Percentiles rank a stretch among this genome's conserved stretches.
phyloP scores from a whole-genome alignment of 768 basidiomycete species.

The Auricularia cornea region DNA sequence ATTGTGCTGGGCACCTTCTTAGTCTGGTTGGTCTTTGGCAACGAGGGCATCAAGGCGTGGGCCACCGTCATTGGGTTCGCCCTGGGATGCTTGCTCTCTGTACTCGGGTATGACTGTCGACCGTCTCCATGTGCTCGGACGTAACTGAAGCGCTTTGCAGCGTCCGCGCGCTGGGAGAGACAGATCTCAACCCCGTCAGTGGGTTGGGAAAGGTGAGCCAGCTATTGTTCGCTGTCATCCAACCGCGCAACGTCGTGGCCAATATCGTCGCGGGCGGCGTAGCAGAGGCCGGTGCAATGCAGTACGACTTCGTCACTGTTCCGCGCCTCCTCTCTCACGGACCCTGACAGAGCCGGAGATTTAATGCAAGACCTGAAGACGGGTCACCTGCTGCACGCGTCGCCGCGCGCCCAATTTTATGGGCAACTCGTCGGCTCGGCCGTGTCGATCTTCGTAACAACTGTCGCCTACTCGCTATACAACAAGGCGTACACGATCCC shows the following conservation, averaged over 20 bases:
- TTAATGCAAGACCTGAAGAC: slow-evolving; percentile 99
- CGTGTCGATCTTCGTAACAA: slow-evolving; percentile 81
- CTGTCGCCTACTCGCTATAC: slow-evolving; percentile 82
- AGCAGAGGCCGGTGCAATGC: slow-evolving; percentile 91
- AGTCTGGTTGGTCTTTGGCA: slow-evolving; percentile 84
- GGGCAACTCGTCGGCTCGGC: slow-evolving; percentile 88
- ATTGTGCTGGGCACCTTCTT: slow-evolving; percentile 62
- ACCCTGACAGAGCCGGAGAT: slow-evolving; percentile 68
- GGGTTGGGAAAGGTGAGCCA: slow-evolving; percentile 94
- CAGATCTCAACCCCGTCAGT: slow-evolving; percentile 87
- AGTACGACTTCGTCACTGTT: too few species aligned
- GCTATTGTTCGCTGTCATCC: slow-evolving; percentile 87
- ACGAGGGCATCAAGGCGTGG: slow-evolving; percentile 91
- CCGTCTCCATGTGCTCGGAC: neutral
- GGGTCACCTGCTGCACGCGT: slow-evolving; percentile 84
- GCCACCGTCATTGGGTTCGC: slow-evolving; percentile 80
- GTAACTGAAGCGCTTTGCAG: slow-evolving; percentile 27
- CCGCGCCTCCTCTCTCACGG: too few species aligned
- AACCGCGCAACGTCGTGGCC: slow-evolving; percentile 93
- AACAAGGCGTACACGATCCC: slow-evolving; percentile 82
- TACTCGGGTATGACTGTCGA: slow-evolving; percentile 69
- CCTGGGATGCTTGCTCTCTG: slow-evolving; percentile 73
- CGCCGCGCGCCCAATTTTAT: slow-evolving; percentile 89
- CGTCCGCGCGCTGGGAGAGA: slow-evolving; percentile 91
- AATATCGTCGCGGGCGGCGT: slow-evolving; percentile 96